Evolutionary conservation across 768 basidiomycete genomes (phyloP), one percentile per base, ranked within the genome.

Genomic region (Clavulina sp.): DNA sequence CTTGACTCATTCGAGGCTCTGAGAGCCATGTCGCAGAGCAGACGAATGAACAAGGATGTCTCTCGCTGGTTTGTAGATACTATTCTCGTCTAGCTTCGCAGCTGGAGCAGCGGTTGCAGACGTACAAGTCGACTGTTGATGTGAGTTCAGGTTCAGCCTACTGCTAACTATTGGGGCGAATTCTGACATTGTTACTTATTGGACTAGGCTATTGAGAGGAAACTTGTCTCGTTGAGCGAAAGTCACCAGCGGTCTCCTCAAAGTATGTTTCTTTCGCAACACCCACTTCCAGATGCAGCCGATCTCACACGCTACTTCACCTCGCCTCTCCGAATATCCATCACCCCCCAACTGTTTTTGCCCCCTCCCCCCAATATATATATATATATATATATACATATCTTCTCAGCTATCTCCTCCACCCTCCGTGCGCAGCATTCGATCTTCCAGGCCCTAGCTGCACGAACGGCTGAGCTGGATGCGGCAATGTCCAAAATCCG

Each of bases 71-170:
- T 46, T 13, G 16, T 13, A 46, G 43, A 46, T 46, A 46, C 26
- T 46, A 46, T 24, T 13, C 43, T 13, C 29, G 82, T 21, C 73
- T 84, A 32, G 77, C 81, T 13, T 71, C 75, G 49, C 75, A 84
- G 58, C 80, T 86, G 76, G 70, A 70, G 51, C 77, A 81, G 57
- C 70, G 81, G 31, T 63, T 87, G 49, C 70, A 73, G 36, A 85
- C 84, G 78, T 87, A 83, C 64, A 83, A 84, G 58, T 69, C 73
- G 21, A 85, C 83, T 24, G 81, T 86, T 51, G 84, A 88, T 69
- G 85, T 81, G 53, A 49, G 65, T 57, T 9, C 40, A 19, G 5
- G 34, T 41, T 53, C 43, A 28, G n/a, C 30, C 41, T 23, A 9
- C 2, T 16, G 4, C 7, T 41, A 28, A 36, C 26, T 16, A 21